A percentile compares a stretch with the other conserved stretches of the same genome.
phyloP scores from a whole-genome alignment of 1,284 basidiomycete species.

The Coriolopsis trogii region DNA sequence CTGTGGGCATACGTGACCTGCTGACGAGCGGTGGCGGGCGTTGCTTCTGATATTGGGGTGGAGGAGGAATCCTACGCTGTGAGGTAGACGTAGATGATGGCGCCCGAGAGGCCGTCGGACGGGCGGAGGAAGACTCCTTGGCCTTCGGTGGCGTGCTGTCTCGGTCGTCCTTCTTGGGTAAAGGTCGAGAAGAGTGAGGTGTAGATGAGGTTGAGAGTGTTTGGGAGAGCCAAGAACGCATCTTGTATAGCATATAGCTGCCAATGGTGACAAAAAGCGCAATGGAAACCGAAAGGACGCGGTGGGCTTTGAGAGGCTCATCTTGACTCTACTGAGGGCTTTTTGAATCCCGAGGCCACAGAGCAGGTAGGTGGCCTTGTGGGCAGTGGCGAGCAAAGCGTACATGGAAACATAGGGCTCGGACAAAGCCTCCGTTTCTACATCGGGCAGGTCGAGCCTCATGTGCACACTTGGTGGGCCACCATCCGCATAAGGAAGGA shows the following conservation, averaged over 20 bases:
- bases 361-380: no score
- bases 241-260: not conserved
- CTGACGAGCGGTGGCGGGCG: not conserved
- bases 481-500: no score
- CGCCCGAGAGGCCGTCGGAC: not conserved
- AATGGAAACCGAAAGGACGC: not conserved
- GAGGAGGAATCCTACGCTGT: not conserved
- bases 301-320: not conserved
- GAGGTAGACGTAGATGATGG: not conserved
- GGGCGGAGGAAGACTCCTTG: not conserved
- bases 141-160: not conserved
- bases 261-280: not conserved
- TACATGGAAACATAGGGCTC: no score
- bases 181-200: not conserved
- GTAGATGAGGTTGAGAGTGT: no score
- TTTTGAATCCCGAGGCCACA: not conserved
- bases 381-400: no score
- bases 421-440: no score
- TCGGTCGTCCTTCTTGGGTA: not conserved
- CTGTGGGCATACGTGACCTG: not conserved
- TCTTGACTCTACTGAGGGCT: not conserved
- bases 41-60: no score
- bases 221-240: conserved; percentile 1
- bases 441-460: no score
- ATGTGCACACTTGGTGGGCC: no score